A percentile compares a stretch with the other conserved stretches of the same genome.
phyloP scores from a whole-genome alignment of 2,329 filamentous ascomycete genomes.

The Fusarium equiseti region DNA sequence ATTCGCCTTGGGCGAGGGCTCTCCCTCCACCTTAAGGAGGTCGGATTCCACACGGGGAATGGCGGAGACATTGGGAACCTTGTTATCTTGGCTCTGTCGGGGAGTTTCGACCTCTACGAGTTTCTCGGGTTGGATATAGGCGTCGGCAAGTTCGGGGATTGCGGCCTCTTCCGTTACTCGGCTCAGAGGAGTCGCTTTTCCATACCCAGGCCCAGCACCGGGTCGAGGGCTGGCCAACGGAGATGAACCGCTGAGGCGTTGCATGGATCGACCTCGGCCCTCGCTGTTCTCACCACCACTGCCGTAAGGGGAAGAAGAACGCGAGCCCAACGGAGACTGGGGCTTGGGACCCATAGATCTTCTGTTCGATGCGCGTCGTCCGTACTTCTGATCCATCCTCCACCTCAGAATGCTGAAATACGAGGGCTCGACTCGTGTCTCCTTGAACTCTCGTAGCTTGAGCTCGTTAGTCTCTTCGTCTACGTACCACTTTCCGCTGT shows the following conservation, averaged over 20 bases:
- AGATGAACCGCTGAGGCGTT: constrained; percentile 74
- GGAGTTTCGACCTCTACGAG: constrained; percentile 69
- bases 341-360: constrained; percentile 63
- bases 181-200: constrained; percentile 77
- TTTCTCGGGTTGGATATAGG: constrained; percentile 59
- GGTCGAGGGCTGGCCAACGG: constrained; percentile 73
- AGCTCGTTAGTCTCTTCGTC: constrained; percentile 93
- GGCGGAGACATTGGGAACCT: constrained; percentile 51
- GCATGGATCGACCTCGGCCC: constrained; percentile 77
- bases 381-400: constrained; percentile 96
- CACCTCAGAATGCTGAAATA: constrained; percentile 97
- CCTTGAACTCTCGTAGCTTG: constrained; percentile 92
- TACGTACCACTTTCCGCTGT: constrained; percentile 89
- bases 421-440: constrained; percentile 86
- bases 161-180: constrained; percentile 77
- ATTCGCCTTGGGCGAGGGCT: constrained; percentile 47
- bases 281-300: constrained; percentile 73
- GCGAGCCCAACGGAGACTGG: constrained; percentile 61
- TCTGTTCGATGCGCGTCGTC: constrained; percentile 69
- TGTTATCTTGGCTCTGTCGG: constrained; percentile 59
- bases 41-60: constrained; percentile 53
- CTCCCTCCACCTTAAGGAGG: constrained; percentile 48
- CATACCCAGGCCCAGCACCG: constrained; percentile 57
- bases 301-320: constrained; percentile 71
- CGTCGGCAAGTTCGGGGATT: constrained; percentile 55